Base-by-base conservation (phyloP, 345 rosid genomes). In the Laguncularia racemosa region DNA sequence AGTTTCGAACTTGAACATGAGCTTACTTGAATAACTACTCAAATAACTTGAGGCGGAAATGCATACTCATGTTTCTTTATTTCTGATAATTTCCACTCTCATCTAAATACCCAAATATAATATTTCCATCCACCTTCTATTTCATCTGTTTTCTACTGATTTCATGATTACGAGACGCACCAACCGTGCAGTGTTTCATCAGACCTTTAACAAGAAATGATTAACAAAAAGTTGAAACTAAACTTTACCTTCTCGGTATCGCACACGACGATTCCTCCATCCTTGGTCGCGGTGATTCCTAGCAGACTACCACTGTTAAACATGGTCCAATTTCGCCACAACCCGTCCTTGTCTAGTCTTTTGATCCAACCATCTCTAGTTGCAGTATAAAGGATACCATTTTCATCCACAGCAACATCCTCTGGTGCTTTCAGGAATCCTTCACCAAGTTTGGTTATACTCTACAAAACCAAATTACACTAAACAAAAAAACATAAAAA, bases 361-460 rank as follows among this genome's bases (percentile, higher is more conserved):
- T 71, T 76, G 20, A 83, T 64, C 89, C 89, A 83, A 4, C 82
- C 85, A 56, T 78, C 81, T 55, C 78, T 67, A 0, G 58, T 65
- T 40, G 70, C 89, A 15, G 80, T 65, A 53, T 77, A 80, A 7
- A 83, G 11, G 8, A 70, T 53, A 0, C 88, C 88, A 0, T 73
- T 52, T 26, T 58, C 68, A 18, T 78, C 77, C 47, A 78, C 62
- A 4, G 55, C 57, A 11, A 77, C 64, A 54, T 73, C 81, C 56
- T 80, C 83, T 0, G 84, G 82, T 0, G 48, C 50, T 46, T 64
- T 16, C 9, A 83, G 14, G 0, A 59, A 2, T 13, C 89, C 89
- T 64, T 77, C 78, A 58, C 83, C 85, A n/a, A 76, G 71, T 52
- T 70, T 76, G 20, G n/a, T 44, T 62, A 65, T 74, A 46, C 67